These are phyloP conservation scores for Aegilops sharonensis DNA, from an alignment of 176 grass and related monocot genomes.

Conservation along the genomic window DNA sequence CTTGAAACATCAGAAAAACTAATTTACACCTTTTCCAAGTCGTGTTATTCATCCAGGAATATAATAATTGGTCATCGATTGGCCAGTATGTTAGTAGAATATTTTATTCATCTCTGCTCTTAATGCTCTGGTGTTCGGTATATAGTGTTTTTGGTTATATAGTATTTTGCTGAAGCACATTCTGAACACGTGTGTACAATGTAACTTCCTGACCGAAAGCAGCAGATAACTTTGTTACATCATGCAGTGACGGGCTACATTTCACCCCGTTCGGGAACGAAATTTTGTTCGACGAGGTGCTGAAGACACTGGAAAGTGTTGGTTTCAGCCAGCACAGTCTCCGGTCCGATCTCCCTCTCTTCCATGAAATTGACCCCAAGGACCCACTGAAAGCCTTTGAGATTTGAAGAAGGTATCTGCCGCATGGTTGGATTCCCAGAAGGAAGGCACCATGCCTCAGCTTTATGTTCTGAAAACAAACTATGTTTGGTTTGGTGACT, in stretches of 20 bases:
- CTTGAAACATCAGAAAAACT: background rate
- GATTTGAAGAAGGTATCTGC: constrained; percentile 19
- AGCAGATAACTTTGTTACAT: background rate
- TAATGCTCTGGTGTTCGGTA: background rate
- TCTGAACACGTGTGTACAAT: background rate
- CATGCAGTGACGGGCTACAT: constrained; percentile 74
- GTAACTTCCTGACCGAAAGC: background rate
- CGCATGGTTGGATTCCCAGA: background rate
- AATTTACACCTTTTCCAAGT: background rate
- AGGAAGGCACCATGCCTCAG: background rate
- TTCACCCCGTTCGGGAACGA: constrained; percentile 70
- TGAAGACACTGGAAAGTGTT: constrained; percentile 42
- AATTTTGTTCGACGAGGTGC: constrained; percentile 61
- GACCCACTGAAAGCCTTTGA: constrained; percentile 65
- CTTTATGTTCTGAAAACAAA: background rate
- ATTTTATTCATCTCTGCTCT: background rate
- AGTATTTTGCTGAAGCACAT: background rate
- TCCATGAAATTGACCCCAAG: constrained; percentile 52
- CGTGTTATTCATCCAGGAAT: background rate
- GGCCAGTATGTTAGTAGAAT: background rate
- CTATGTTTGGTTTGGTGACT: background rate
- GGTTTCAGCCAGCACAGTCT: constrained; percentile 54
- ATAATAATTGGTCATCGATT: background rate
- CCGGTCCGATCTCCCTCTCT: constrained; percentile 52
- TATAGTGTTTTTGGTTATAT: background rate